These are phyloP conservation scores for Penicillium longicatenatum DNA, from an alignment of 495 filamentous ascomycete genomes.

Conservation along the genomic window DNA sequence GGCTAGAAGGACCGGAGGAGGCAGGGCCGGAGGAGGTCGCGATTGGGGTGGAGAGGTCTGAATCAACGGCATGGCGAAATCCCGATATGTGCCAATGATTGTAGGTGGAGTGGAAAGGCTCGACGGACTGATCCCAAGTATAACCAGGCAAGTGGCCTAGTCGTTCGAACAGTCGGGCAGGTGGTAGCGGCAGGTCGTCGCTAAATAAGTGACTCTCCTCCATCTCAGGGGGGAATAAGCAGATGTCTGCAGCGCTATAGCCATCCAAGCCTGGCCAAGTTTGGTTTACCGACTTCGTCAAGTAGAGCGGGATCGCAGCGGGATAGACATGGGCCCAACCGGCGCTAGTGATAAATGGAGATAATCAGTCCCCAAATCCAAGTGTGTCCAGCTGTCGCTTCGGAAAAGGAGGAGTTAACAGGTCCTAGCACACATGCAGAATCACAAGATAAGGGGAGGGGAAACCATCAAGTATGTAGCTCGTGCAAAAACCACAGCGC, in stretches of 20 bases:
- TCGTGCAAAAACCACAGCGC: conserved; percentile 1
- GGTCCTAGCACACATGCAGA: conserved; percentile 2
- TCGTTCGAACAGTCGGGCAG: conserved; percentile 70
- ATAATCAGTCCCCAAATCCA: conserved; percentile 3
- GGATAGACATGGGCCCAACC: conserved; percentile 24
- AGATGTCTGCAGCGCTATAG: neutral
- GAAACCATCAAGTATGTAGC: neutral
- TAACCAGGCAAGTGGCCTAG: conserved; percentile 72
- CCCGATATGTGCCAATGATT: conserved; percentile 72
- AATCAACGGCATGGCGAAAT: conserved; percentile 44
- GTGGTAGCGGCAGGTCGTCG: conserved; percentile 68
- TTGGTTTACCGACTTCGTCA: conserved; percentile 4
- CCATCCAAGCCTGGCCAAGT: conserved; percentile 1
- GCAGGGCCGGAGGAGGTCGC: conserved; percentile 40
- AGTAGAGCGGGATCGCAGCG: conserved; percentile 10
- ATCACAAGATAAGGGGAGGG: conserved; percentile 7
- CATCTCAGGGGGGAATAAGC: conserved; percentile 26
- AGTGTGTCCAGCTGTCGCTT: neutral
- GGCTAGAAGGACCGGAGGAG: conserved; percentile 44
- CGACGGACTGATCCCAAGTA: conserved; percentile 69
- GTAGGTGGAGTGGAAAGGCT: conserved; percentile 81
- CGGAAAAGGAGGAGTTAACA: neutral
- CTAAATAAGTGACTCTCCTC: conserved; percentile 46
- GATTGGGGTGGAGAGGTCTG: conserved; percentile 43
- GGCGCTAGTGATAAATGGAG: conserved; percentile 4